Conservation (phyloP, 257 asterid species). For the Thymus mandschuricus region DNA sequence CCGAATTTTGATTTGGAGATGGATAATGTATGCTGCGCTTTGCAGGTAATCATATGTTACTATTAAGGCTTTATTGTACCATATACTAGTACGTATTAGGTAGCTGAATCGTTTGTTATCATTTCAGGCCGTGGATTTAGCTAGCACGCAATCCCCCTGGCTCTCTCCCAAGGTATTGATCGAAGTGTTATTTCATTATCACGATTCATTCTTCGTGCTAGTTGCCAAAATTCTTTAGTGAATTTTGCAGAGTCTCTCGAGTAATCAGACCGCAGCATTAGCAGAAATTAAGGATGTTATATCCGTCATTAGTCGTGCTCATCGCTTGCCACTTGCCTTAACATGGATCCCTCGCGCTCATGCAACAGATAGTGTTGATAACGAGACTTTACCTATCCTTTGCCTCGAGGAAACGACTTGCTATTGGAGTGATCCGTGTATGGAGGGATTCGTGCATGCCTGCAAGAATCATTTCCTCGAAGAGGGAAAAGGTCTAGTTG, state of each 20-base stretch:
- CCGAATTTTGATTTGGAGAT: slow-evolving; percentile 59
- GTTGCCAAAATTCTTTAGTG: neutral
- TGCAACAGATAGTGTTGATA: slow-evolving; percentile 15
- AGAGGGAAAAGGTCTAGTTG: slow-evolving; percentile 76
- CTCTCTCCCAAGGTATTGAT: slow-evolving; percentile 50
- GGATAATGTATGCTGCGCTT: slow-evolving; percentile 52
- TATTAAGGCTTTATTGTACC: neutral
- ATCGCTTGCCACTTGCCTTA: slow-evolving; percentile 69
- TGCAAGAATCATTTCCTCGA: slow-evolving; percentile 65
- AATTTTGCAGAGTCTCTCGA: slow-evolving; percentile 52
- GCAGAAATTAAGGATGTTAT: slow-evolving; percentile 64
- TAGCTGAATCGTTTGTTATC: neutral
- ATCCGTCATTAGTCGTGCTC: slow-evolving; percentile 61
- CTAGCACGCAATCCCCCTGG: slow-evolving; percentile 53
- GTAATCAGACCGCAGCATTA: slow-evolving; percentile 57
- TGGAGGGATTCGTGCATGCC: slow-evolving; percentile 70
- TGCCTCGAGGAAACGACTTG: slow-evolving; percentile 57
- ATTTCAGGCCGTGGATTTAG: slow-evolving; percentile 66
- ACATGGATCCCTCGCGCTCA: slow-evolving; percentile 71
- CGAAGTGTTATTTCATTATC: neutral
- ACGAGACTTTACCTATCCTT: slow-evolving; percentile 30
- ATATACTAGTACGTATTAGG: no score
- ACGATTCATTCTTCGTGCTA: slow-evolving; percentile 2
- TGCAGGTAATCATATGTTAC: slow-evolving; percentile 46
- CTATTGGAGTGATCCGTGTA: slow-evolving; percentile 46